phyloP scores from a whole-genome alignment of 352 stramenopile species.

The Pythium pyrilobum region DNA sequence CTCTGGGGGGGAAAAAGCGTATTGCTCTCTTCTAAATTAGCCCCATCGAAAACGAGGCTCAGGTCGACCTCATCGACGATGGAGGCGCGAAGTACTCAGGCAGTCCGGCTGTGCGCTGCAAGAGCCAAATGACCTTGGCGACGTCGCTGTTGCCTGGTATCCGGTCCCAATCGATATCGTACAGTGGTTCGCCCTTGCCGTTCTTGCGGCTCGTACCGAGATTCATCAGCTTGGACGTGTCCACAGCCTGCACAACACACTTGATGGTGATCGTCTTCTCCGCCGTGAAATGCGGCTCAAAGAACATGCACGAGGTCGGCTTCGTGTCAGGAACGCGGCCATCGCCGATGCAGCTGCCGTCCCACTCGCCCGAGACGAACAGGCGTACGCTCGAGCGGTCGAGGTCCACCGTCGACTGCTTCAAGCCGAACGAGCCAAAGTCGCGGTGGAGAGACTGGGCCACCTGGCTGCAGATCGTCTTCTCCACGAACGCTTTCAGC shows the following conservation, averaged over 20 bases:
- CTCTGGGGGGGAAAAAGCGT: no score
- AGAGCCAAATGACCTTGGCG: conserved; percentile 67
- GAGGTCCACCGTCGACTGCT: conserved; percentile 73
- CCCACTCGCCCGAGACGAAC: conserved; percentile 71
- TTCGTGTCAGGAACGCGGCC: conserved; percentile 74
- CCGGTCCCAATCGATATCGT: conserved; percentile 71
- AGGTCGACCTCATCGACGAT: no score
- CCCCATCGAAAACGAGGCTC: no score
- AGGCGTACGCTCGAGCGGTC: conserved; percentile 71
- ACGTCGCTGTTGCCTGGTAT: conserved; percentile 74
- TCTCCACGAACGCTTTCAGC: conserved; percentile 65
- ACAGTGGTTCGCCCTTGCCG: conserved; percentile 32
- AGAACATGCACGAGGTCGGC: conserved; percentile 56
- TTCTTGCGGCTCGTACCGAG: conserved; percentile 34
- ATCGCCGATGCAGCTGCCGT: conserved; percentile 82
- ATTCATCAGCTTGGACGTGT: conserved; percentile 30
- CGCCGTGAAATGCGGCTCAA: conserved; percentile 63
- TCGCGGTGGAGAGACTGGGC: conserved; percentile 63
- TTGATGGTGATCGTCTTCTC: conserved; percentile 55
- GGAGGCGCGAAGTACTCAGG: conserved; percentile 21
- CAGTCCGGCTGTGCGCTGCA: conserved; percentile 58
- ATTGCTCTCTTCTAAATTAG: conserved; percentile 1
- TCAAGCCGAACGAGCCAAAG: conserved; percentile 63
- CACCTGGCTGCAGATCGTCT: conserved; percentile 72
- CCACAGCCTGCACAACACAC: conserved; percentile 68